A percentile compares a stretch with the other conserved stretches of the same genome.
Evolutionary conservation across 2,329 filamentous ascomycete species (phyloP).

Genomic region (Hypoxylon sp.): DNA sequence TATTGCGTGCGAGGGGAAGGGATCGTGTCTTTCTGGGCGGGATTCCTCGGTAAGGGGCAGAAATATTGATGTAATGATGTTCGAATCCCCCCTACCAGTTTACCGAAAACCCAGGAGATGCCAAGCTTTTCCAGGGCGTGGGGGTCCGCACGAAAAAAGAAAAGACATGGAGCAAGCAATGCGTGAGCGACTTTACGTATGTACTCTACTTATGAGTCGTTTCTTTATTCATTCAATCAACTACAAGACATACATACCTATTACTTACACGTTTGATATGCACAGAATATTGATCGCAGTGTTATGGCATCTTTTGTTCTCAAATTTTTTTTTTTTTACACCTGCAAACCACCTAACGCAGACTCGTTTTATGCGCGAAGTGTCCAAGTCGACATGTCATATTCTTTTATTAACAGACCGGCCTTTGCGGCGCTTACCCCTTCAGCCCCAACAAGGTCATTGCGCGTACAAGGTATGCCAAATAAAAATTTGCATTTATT

Average conservation of each 20-base stretch:
- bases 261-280: neutral
- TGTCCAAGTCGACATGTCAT: slow-evolving; percentile 12
- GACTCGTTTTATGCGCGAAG: slow-evolving; percentile 10
- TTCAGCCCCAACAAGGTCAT: slow-evolving; percentile 6
- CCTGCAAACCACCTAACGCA: too few relatives aligned
- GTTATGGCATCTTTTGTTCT: too few relatives aligned
- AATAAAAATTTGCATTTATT: slow-evolving; percentile 1
- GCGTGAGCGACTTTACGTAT: slow-evolving; percentile 11
- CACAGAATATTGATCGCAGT: too few relatives aligned
- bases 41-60: slow-evolving; percentile 27
- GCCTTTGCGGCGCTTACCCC: slow-evolving; percentile 6
- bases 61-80: slow-evolving; percentile 34
- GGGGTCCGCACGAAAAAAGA: slow-evolving; percentile 20
- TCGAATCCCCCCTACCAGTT: slow-evolving; percentile 26
- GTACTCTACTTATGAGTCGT: too few relatives aligned
- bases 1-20: neutral
- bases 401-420: slow-evolving; percentile 7
- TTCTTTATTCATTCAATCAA: too few relatives aligned
- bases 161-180: slow-evolving; percentile 15
- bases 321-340: too few relatives aligned
- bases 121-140: slow-evolving; percentile 36
- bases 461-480: neutral
- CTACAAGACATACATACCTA: slow-evolving; percentile 1
- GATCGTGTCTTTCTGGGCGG: slow-evolving; percentile 13
- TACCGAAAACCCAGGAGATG: slow-evolving; percentile 31